A percentile compares a stretch with the other conserved stretches of the same genome.
Evolutionary conservation across 169 alveolate genomes (phyloP).

Genomic region (Plasmodium relictum): DNA sequence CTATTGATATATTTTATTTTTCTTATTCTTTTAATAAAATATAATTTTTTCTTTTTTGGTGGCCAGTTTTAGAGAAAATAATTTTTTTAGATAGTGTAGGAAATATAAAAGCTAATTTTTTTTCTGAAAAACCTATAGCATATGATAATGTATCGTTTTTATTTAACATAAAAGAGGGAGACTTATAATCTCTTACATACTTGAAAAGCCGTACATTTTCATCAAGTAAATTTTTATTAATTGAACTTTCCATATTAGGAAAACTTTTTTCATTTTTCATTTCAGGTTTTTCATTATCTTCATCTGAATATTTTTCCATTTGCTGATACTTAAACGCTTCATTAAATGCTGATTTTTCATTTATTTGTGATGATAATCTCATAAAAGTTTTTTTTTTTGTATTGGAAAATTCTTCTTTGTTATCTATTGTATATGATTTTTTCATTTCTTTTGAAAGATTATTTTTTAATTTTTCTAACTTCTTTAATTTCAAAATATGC

Average conservation of each 20-base stretch:
- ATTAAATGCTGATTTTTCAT: constrained; percentile 19
- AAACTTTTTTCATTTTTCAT: not conserved
- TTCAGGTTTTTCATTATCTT: constrained; percentile 5
- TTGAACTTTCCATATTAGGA: not conserved
- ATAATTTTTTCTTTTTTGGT: constrained; percentile 60
- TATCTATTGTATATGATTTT: not conserved
- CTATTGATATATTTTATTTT: no score
- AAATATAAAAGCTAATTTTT: constrained; percentile 50
- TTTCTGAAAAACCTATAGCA: constrained; percentile 38
- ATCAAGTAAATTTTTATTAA: not conserved
- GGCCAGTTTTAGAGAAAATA: constrained; percentile 72
- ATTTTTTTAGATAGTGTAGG: constrained; percentile 57
- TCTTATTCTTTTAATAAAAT: constrained; percentile 39
- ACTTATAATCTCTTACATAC: constrained; percentile 65
- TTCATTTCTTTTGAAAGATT: not conserved
- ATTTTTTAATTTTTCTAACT: constrained; percentile 12
- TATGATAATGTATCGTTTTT: constrained; percentile 48
- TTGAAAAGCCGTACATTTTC: constrained; percentile 43
- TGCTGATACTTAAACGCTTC: not conserved
- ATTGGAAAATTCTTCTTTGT: constrained; percentile 3
- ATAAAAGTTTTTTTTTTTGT: not conserved
- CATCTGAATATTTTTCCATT: not conserved
- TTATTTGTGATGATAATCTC: not conserved
- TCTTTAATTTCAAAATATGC: constrained; percentile 37
- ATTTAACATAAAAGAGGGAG: constrained; percentile 45